phyloP scores from a whole-genome alignment of 73 alveolate species.

The Blepharisma japonicum region DNA sequence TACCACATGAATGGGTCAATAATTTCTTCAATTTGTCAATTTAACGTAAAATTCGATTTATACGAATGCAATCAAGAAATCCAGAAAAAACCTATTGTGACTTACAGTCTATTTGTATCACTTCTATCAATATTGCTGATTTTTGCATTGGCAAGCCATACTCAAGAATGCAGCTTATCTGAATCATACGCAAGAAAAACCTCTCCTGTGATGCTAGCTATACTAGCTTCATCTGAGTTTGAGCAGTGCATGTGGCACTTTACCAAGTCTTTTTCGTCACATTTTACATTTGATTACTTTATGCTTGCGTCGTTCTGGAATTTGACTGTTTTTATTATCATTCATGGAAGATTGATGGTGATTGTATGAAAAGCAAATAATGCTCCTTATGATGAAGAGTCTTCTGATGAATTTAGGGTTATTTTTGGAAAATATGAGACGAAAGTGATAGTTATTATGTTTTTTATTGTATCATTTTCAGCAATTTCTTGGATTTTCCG shows the following conservation, averaged over 20 bases:
- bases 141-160: background rate
- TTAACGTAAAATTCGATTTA: no score
- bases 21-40: no score
- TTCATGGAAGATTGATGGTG: conserved; percentile 5
- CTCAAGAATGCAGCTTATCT: conserved; percentile 15
- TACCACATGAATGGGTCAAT: no score
- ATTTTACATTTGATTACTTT: background rate
- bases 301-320: conserved; percentile 19
- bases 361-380: conserved; percentile 4
- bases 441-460: background rate
- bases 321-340: background rate
- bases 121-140: background rate
- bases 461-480: background rate
- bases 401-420: background rate
- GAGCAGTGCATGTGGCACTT: background rate
- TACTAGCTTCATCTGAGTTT: background rate
- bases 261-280: background rate
- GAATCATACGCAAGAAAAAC: background rate
- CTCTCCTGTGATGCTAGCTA: background rate
- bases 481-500: background rate
- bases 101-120: background rate
- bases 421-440: background rate
- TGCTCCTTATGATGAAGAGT: background rate
- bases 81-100: conserved; percentile 13
- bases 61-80: no score